These are phyloP conservation scores for Wolfiporia cocos DNA, from an alignment of 1,284 basidiomycete species.

Conservation along the genomic window DNA sequence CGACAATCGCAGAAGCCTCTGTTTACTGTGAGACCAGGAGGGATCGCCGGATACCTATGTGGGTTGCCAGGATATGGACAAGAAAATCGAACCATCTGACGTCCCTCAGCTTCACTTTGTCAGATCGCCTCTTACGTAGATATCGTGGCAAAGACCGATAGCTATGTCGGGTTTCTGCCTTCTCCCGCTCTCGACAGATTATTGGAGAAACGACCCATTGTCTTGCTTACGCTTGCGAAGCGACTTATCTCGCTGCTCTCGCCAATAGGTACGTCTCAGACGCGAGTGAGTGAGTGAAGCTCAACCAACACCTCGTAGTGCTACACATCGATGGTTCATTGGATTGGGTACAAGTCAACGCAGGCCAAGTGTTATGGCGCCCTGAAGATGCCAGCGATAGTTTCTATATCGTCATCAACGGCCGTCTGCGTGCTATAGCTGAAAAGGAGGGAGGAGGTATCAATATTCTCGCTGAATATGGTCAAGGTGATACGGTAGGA, in stretches of 20 bases:
- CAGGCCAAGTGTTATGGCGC: constrained; percentile 90
- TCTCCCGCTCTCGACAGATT: constrained; percentile 85
- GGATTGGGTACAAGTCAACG: constrained; percentile 97
- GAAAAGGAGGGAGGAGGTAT: constrained; percentile 70
- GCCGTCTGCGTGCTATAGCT: constrained; percentile 82
- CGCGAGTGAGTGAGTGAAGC: too few relatives aligned
- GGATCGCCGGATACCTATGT: constrained; percentile 97
- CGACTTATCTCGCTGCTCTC: constrained; percentile 91
- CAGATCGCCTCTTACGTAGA: constrained; percentile 94
- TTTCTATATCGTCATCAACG: constrained; percentile 99
- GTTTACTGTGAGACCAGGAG: constrained; percentile 96
- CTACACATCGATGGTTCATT: constrained; percentile 96
- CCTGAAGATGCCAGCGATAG: constrained; percentile 88
- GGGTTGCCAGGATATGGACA: constrained; percentile 15
- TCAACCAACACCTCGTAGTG: too few relatives aligned
- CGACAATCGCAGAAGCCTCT: constrained; percentile 49
- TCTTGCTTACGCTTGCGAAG: constrained; percentile 94
- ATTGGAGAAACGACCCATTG: constrained; percentile 91
- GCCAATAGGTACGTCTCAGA: constrained; percentile 74
- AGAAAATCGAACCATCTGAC: constrained; percentile 5
- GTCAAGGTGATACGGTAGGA: constrained; percentile 84
- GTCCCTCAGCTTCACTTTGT: constrained; percentile 71
- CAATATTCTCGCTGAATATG: constrained; percentile 88
- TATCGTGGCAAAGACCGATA: constrained; percentile 95
- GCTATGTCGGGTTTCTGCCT: constrained; percentile 93